Evolutionary conservation across 768 basidiomycete species (phyloP).

Genomic region (Termitomyces sp.): DNA sequence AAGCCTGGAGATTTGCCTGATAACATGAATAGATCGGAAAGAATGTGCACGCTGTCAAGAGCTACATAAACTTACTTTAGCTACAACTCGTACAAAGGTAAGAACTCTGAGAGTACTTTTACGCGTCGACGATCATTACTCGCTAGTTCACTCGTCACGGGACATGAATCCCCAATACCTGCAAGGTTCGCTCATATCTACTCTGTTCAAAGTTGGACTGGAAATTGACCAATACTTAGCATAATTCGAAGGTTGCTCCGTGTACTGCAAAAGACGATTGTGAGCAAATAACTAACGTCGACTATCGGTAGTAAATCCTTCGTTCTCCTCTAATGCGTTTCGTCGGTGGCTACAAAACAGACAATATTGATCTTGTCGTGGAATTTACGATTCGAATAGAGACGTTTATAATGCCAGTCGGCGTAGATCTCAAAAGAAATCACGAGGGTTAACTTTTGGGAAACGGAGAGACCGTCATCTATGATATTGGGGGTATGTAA

Average conservation of each 20-base stretch:
- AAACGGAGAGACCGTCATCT: background rate
- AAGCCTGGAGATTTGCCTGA: background rate
- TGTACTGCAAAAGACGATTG: background rate
- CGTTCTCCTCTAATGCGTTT: too few relatives aligned
- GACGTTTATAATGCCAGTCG: background rate
- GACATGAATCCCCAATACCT: background rate
- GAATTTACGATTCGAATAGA: background rate
- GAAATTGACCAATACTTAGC: background rate
- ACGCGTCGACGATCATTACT: background rate
- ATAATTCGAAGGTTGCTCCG: too few relatives aligned
- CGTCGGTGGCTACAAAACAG: too few relatives aligned
- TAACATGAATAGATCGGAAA: background rate
- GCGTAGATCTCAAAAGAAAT: background rate
- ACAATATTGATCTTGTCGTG: background rate
- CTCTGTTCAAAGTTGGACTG: background rate
- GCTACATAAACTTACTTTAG: background rate
- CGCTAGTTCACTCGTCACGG: background rate
- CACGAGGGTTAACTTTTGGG: background rate
- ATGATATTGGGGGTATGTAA: conserved; percentile 3
- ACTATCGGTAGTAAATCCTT: background rate
- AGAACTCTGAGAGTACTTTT: background rate
- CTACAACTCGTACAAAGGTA: background rate
- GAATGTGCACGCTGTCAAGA: background rate
- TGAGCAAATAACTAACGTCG: background rate
- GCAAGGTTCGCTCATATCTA: background rate